Base-by-base conservation (phyloP, 345 rosid genomes). In the Aurinia saxatilis region DNA sequence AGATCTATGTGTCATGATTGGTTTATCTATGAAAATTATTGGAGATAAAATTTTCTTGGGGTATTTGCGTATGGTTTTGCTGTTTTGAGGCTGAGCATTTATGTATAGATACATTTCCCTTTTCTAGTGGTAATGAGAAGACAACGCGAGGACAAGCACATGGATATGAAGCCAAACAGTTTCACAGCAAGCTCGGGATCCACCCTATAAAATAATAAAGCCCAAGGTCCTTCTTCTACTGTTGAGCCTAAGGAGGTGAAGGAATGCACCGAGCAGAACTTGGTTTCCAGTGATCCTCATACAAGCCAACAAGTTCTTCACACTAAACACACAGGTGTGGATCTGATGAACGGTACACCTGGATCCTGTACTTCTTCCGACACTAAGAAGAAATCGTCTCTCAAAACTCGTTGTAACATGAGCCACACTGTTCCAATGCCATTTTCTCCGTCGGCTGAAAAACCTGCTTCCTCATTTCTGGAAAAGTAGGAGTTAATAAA, bases 111-210 rank as follows among this genome's bases (percentile, higher is more conserved):
- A 49, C 17, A 25, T n/a, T 15, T 15, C 39, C 11, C 14, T 60
- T 18, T 34, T 60, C 9, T 51, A 70, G 68, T 62, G 69, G 73
- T 74, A 65, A 91, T 91, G 98, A 95, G 91, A 62, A 81, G 81
- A 71, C 85, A 86, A 53, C 77, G 76, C 48, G 73, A 70, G 13
- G 77, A 73, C 71, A 79, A 76, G 50, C 75, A 76, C 66, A 79
- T 80, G 88, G 87, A 85, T 55, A 84, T 74, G 63, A 88, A 73
- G 29, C 47, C 70, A 38, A 80, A 80, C 38, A 85, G 87, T 67
- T 67, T 57, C 2, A 21, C 55, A n/a, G 31, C 9, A 17, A 57
- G 52, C 34, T 70, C 68, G 0, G 64, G 64, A 31, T 63, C 69
- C 16, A n/a, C n/a, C n/a, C 68, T 85, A 8, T 70, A 57, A 48